Evolutionary conservation across 306 rosid species (phyloP), one percentile per base, ranked within the genome.

Genomic region (Senna tora): DNA sequence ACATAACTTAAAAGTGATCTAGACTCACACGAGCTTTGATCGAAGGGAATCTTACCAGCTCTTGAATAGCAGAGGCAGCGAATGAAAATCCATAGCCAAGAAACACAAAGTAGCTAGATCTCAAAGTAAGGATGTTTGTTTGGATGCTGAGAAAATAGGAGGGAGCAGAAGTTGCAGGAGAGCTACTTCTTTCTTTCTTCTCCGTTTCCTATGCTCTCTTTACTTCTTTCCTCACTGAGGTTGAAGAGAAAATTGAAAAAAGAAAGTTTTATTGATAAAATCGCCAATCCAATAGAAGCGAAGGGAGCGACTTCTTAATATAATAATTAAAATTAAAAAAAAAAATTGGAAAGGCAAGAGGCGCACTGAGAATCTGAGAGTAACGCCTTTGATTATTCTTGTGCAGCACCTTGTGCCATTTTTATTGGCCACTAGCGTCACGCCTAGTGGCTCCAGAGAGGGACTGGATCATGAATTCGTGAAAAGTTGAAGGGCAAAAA

Each of bases 31-130:
- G 65, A 56, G 49, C 49, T 78, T 20, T 28, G 70, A 51, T 79
- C 57, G 39, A 80, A 75, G 69, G 47, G 76, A 80, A 77, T 72
- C 85, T 80, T 75, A 87, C 87, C 80, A 49, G 78, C 42, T 77
- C 47, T 57, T 4, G 3, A 33, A 30, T 12, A 52, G 59, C 77
- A 34, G 73, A 53, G 62, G 34, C 72, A 81, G 77, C 49, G 7
- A 43, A 49, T 15, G 50, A 6, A 63, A 70, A 70, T 15, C 78
- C 85, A 79, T 68, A 21, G 12, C 3, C 51, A 47, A 32, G 34
- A 30, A 49, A n/a, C n/a, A n/a, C n/a, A n/a, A 68, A 28, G 65
- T 71, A 42, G 65, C 53, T 78, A 82, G 89, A 87, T 84, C 87
- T 77, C 62, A 59, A 21, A 30, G 4, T 3, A 22, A 9, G 56